phyloP scores from a whole-genome alignment of 1,139 yeast genomes.

The Schizosaccharomyces versatilis region DNA sequence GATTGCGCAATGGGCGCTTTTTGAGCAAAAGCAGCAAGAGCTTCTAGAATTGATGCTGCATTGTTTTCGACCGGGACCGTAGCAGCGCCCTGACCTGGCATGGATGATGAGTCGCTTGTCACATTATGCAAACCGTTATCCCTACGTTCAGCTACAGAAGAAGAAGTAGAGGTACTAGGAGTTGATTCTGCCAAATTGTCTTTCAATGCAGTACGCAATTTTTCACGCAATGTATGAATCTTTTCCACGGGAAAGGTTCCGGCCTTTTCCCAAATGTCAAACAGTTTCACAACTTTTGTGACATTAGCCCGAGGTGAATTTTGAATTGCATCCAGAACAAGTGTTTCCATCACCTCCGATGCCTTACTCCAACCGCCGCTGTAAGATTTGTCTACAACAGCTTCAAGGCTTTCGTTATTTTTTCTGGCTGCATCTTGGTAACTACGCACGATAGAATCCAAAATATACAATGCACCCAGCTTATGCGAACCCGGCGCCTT shows the following conservation, averaged over 20 bases:
- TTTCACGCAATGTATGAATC: background rate
- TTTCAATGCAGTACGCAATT: background rate
- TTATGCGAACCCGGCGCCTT: slow-evolving; percentile 52
- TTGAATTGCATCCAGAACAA: slow-evolving; percentile 18
- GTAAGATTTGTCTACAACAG: slow-evolving; percentile 46
- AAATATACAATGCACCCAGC: slow-evolving; percentile 72
- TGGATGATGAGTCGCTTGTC: background rate
- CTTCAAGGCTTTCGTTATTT: slow-evolving; percentile 23
- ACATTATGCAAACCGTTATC: background rate
- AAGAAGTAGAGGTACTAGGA: background rate
- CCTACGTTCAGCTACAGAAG: background rate
- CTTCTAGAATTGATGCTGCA: slow-evolving; percentile 22
- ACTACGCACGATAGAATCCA: slow-evolving; percentile 79
- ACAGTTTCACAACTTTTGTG: slow-evolving; percentile 52
- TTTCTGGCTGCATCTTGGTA: slow-evolving; percentile 54
- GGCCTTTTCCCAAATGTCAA: slow-evolving; percentile 83
- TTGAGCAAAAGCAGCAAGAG: slow-evolving; percentile 22
- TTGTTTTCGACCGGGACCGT: slow-evolving; percentile 23
- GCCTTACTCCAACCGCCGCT: slow-evolving; percentile 42
- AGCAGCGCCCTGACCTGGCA: background rate
- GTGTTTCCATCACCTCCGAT: slow-evolving; percentile 17
- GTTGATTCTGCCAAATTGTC: background rate
- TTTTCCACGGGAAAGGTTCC: slow-evolving; percentile 44
- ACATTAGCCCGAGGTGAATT: slow-evolving; percentile 15
- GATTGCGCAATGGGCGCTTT: slow-evolving; percentile 13